A percentile compares a stretch with the other conserved stretches of the same genome.
phyloP scores from a whole-genome alignment of 495 filamentous ascomycete genomes.

The Tuber magnatum region DNA sequence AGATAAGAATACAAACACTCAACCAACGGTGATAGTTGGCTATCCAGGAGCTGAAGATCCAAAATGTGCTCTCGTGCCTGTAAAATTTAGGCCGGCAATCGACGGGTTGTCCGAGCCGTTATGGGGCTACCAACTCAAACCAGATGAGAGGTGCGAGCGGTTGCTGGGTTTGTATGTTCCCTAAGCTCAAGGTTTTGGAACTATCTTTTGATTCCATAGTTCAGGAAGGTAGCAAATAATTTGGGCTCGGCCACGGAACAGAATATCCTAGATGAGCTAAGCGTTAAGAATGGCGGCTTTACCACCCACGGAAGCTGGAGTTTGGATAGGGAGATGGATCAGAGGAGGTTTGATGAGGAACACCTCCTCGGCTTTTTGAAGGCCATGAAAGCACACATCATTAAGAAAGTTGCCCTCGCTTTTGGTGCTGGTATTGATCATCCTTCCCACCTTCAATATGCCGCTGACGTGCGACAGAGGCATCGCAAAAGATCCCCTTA shows the following conservation, averaged over 20 bases:
- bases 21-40: background rate
- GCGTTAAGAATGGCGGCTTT: background rate
- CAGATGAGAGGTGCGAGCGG: background rate
- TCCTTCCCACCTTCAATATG: background rate
- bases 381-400: background rate
- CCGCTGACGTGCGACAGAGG: background rate
- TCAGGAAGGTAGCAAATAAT: background rate
- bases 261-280: background rate
- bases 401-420: background rate
- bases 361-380: background rate
- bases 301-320: slow-evolving; percentile 1
- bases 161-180: background rate
- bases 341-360: background rate
- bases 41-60: slow-evolving; percentile 2
- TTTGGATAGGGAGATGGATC: background rate
- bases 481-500: background rate
- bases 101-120: background rate
- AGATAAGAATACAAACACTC: slow-evolving; percentile 3
- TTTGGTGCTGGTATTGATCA: background rate
- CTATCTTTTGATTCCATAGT: background rate
- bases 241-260: background rate
- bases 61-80: background rate
- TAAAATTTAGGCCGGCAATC: slow-evolving; percentile 1
- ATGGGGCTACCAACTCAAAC: slow-evolving; percentile 1
- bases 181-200: background rate